Percentiles rank a stretch among this genome's conserved stretches.
These are phyloP conservation scores for Nicotiana tabacum DNA, from an alignment of 257 asterid species.

Conservation along the genomic window DNA sequence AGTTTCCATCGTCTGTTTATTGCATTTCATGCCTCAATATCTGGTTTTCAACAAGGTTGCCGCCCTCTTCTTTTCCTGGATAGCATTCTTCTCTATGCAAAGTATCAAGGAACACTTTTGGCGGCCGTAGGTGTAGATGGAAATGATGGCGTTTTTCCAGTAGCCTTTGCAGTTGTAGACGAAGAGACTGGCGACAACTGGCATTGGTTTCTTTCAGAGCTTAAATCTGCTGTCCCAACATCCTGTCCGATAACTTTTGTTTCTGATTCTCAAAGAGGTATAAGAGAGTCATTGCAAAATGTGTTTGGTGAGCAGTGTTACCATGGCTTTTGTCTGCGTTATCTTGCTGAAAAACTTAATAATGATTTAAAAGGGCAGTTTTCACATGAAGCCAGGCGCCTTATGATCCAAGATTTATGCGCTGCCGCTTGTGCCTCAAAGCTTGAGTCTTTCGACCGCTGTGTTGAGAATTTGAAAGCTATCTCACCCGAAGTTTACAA, in stretches of 20 bases:
- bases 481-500: conserved; percentile 89
- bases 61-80: conserved; percentile 91
- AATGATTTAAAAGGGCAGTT: conserved; percentile 89
- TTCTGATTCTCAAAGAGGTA: conserved; percentile 89
- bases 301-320: conserved; percentile 77
- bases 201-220: conserved; percentile 90
- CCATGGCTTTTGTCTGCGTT: conserved; percentile 87
- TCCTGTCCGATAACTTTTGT: conserved; percentile 75
- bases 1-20: conserved; percentile 81
- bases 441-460: conserved; percentile 56
- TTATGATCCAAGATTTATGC: conserved; percentile 86
- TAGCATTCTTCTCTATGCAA: conserved; percentile 89
- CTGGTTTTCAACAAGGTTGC: conserved; percentile 76
- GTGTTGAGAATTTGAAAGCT: conserved; percentile 81
- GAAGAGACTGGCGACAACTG: conserved; percentile 89
- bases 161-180: conserved; percentile 93
- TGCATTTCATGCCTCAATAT: conserved; percentile 84
- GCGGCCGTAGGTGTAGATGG: conserved; percentile 96
- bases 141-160: conserved; percentile 82
- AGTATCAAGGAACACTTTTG: conserved; percentile 83
- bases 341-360: conserved; percentile 88
- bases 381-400: conserved; percentile 98
- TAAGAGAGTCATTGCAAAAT: conserved; percentile 58
- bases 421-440: conserved; percentile 87
- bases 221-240: conserved; percentile 66